Evolutionary conservation across 441 rosid genomes (phyloP).

Genomic region (Mallotus japonicus): DNA sequence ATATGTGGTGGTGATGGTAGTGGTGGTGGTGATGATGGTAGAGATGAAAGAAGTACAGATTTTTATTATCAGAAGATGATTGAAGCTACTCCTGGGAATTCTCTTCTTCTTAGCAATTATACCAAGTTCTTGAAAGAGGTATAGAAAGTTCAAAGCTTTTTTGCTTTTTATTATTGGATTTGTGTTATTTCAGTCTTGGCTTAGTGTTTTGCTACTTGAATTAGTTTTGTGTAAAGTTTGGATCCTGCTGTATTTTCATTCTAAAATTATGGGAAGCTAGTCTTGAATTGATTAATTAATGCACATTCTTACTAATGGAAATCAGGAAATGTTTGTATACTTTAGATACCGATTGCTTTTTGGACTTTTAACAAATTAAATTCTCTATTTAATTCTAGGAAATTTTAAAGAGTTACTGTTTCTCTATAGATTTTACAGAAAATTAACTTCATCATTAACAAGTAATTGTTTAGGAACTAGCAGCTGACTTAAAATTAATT

Average conservation of each 20-base stretch:
- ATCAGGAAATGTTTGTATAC: not conserved
- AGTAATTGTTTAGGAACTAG: not conserved
- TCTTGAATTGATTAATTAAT: too few species aligned
- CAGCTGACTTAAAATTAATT: not conserved
- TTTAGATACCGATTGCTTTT: not conserved
- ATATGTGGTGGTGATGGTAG: conserved; percentile 40
- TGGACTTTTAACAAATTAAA: too few species aligned
- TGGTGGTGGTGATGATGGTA: conserved; percentile 31
- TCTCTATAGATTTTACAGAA: not conserved
- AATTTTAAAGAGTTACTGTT: too few species aligned
- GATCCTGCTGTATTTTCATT: not conserved
- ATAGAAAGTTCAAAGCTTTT: not conserved
- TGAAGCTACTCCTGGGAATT: conserved; percentile 68
- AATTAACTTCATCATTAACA: not conserved
- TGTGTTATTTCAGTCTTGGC: not conserved
- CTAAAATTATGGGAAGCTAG: not conserved
- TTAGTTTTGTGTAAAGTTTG: not conserved
- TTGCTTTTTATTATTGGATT: not conserved
- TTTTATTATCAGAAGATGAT: conserved; percentile 63
- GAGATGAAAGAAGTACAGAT: conserved; percentile 8
- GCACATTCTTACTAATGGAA: too few species aligned
- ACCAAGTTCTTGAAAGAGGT: conserved; percentile 52
- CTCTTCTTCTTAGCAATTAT: conserved; percentile 69
- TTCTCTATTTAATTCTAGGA: too few species aligned
- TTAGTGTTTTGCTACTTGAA: not conserved